Percentiles rank a stretch among this genome's conserved stretches.
phyloP scores from a whole-genome alignment of 805 yeast species.

The Maudiozyma turicensis region DNA sequence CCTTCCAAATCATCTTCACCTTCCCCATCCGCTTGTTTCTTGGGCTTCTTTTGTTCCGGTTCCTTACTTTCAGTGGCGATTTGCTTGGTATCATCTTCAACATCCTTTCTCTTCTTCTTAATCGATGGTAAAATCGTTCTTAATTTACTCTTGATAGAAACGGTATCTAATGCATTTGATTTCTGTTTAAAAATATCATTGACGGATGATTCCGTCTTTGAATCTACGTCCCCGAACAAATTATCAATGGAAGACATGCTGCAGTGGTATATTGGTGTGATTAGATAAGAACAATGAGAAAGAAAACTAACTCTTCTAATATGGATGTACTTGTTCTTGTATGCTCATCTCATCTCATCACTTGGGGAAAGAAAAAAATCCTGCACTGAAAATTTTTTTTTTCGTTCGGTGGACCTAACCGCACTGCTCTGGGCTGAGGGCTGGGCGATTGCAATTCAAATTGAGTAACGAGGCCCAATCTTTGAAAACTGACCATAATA shows the following conservation, averaged over 20 bases:
- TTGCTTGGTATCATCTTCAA: background rate
- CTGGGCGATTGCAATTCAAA: no score
- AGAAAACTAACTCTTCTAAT: no score
- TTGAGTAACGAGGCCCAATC: background rate
- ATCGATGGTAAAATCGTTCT: slow-evolving; percentile 4
- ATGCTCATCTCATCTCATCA: background rate
- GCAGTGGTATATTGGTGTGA: no score
- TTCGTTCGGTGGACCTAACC: background rate
- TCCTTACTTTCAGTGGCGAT: background rate
- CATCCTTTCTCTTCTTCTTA: slow-evolving; percentile 9
- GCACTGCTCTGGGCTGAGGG: background rate
- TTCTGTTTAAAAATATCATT: slow-evolving; percentile 31
- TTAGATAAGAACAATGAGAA: no score
- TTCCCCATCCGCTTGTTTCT: slow-evolving; percentile 7
- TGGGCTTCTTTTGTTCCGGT: slow-evolving; percentile 3
- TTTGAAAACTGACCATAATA: background rate
- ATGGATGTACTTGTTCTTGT: background rate
- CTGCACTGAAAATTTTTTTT: no score
- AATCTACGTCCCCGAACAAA: slow-evolving; percentile 27
- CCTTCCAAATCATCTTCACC: slow-evolving; percentile 43
- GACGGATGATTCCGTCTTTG: slow-evolving; percentile 26
- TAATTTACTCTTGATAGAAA: slow-evolving; percentile 3
- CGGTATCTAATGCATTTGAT: slow-evolving; percentile 36
- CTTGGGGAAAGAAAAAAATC: background rate
- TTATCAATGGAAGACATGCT: slow-evolving; percentile 19